Evolutionary conservation across 805 yeast species (phyloP).

Genomic region (Ogataea haglerorum): DNA sequence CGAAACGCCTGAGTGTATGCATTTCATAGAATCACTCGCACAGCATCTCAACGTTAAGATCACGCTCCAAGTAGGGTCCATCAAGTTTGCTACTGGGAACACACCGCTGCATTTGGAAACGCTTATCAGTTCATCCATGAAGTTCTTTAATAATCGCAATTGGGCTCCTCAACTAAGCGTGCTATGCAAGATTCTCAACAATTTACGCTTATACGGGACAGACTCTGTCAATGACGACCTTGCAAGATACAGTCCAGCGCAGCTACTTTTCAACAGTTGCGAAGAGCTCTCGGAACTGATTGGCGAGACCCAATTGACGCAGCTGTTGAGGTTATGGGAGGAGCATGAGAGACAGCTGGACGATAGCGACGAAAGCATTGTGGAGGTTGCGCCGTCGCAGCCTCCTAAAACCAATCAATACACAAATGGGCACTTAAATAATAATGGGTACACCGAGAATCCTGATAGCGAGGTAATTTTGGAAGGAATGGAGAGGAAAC

Average conservation of each 20-base stretch:
- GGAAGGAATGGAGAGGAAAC: not conserved
- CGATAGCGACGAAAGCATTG: conserved; percentile 16
- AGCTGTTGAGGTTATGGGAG: conserved; percentile 16
- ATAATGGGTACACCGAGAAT: not conserved
- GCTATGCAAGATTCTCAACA: conserved; percentile 18
- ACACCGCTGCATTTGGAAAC: conserved; percentile 17
- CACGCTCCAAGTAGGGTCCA: conserved; percentile 11
- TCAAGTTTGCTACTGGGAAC: conserved; percentile 9
- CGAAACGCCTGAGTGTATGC: conserved; percentile 14
- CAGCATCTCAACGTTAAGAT: conserved; percentile 8
- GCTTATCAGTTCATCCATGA: conserved; percentile 18
- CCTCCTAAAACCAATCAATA: not conserved
- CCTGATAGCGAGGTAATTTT: not conserved
- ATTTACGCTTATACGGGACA: conserved; percentile 8
- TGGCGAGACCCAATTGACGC: conserved; percentile 8
- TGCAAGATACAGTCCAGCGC: conserved; percentile 10
- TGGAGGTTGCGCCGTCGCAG: not conserved
- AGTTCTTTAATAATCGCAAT: conserved; percentile 12
- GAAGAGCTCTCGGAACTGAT: conserved; percentile 13
- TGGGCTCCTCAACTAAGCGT: conserved; percentile 21
- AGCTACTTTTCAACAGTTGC: conserved; percentile 12
- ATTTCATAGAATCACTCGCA: conserved; percentile 11
- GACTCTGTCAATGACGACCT: conserved; percentile 11
- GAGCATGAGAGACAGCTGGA: conserved; percentile 16
- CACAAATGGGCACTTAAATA: conserved; percentile 1